Percentiles rank a stretch among this genome's conserved stretches.
These are phyloP conservation scores for Trypanosoma mega DNA, from an alignment of 208 protist species.

Conservation along the genomic window DNA sequence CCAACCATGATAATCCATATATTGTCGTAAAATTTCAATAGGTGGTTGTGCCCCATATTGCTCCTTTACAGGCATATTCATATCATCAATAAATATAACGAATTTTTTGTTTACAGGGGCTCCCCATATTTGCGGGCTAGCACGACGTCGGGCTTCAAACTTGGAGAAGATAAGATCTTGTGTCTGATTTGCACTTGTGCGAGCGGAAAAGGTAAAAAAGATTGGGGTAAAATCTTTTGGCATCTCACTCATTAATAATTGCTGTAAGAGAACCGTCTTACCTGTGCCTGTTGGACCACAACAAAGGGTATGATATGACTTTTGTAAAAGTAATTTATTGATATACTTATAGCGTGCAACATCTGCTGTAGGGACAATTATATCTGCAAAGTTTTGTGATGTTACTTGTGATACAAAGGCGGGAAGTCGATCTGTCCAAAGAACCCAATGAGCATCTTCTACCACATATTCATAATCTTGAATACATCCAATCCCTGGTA, in stretches of 20 bases:
- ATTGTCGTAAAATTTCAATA: slow-evolving; percentile 98
- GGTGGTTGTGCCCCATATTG: slow-evolving; percentile 98
- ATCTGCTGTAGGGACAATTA: slow-evolving; percentile 98
- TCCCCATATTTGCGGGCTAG: slow-evolving; percentile 94
- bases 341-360: slow-evolving; percentile 96
- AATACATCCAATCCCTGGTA: slow-evolving; percentile 91
- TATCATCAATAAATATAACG: slow-evolving; percentile 97
- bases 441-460: slow-evolving; percentile 87
- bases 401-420: slow-evolving; percentile 85
- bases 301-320: slow-evolving; percentile 93
- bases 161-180: slow-evolving; percentile 98
- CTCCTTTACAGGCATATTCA: slow-evolving; percentile 98
- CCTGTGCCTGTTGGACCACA: slow-evolving; percentile 98
- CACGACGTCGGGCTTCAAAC: slow-evolving; percentile 96
- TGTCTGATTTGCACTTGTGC: slow-evolving; percentile 96
- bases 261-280: slow-evolving; percentile 95
- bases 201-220: slow-evolving; percentile 97
- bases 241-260: slow-evolving; percentile 94
- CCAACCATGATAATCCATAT: slow-evolving; percentile 97
- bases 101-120: slow-evolving; percentile 97
- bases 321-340: slow-evolving; percentile 88
- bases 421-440: slow-evolving; percentile 92
- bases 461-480: slow-evolving; percentile 96
- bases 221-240: slow-evolving; percentile 94
- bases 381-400: slow-evolving; percentile 90